Base-by-base conservation (phyloP, 768 basidiomycete species). In the Lentinula lateritia region DNA sequence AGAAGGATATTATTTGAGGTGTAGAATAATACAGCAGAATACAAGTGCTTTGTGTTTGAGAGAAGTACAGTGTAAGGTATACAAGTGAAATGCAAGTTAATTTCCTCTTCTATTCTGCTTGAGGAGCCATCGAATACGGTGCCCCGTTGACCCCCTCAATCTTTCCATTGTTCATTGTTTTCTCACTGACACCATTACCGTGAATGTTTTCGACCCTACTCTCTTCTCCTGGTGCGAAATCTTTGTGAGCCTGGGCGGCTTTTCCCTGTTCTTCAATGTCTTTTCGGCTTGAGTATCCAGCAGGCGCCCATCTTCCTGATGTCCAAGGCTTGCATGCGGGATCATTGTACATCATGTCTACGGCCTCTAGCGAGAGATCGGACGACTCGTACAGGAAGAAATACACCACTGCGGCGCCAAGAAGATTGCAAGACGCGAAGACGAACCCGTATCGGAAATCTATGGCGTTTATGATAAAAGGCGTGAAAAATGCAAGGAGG, bases 341-440 rank as follows among this genome's bases (percentile, higher is more conserved):
- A 69, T 87, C 84, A 66, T 79, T 81, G 74, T 88, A 87, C 86
- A 88, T 87, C 80, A 81, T 72, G 66, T 89, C 82, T 48, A 90
- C 85, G 62, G 72, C 77, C 73, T 92, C 90, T 16, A 92, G 77
- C 2, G 83, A 81, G 41, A 91, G 76, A 63, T 85, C 82, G 6
- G 84, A 80, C 7, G 83, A 83, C 69, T 91, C 89, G 75, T 91
- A 91, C 1, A 92, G 78, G 84, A 89, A 90, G 69, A 89, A 78
- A 70, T 75, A 90, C 18, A 89, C 87, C 62, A 89, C 73, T 50
- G 80, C 69, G 1, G 84, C 84, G 39, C 81, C 84, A 34, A 72
- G 71, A n/a, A 87, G 75, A 67, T 87, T 87, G 68, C 85, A 87
- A 34, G 80, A 80, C 12, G 87, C 88, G 69, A 91, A 90, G 42